Conservation (phyloP, 257 asterid species). For the Fraxinus pennsylvanica region DNA sequence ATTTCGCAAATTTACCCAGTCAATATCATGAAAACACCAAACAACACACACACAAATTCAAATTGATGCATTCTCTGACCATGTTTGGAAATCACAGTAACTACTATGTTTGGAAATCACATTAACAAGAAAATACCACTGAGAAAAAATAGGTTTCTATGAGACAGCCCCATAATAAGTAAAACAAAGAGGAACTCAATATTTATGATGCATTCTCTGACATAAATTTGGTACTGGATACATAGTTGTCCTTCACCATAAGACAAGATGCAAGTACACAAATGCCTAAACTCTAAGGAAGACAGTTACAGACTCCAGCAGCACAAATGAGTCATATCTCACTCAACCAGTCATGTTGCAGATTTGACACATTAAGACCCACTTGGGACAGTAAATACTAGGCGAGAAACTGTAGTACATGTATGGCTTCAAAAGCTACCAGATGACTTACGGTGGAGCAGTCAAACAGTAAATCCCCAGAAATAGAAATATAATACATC, state of each 20-base stretch:
- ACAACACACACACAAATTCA: background rate
- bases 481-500: background rate
- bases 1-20: background rate
- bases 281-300: background rate
- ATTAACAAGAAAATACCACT: background rate
- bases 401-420: background rate
- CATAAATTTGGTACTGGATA: background rate
- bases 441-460: background rate
- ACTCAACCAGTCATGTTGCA: background rate
- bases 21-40: background rate
- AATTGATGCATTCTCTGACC: too few species aligned
- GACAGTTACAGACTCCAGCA: background rate
- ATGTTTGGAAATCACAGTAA: background rate
- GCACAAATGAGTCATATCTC: background rate
- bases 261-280: background rate
- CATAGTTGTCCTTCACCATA: background rate
- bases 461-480: background rate
- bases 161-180: background rate
- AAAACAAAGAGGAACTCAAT: background rate
- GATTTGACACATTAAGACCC: background rate
- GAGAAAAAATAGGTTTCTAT: background rate
- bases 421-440: background rate
- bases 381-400: background rate
- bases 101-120: background rate
- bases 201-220: background rate